A percentile compares a stretch with the other conserved stretches of the same genome.
Conservation (phyloP, 2,329 filamentous ascomycete genomes). For the Sporothrix luriei region DNA sequence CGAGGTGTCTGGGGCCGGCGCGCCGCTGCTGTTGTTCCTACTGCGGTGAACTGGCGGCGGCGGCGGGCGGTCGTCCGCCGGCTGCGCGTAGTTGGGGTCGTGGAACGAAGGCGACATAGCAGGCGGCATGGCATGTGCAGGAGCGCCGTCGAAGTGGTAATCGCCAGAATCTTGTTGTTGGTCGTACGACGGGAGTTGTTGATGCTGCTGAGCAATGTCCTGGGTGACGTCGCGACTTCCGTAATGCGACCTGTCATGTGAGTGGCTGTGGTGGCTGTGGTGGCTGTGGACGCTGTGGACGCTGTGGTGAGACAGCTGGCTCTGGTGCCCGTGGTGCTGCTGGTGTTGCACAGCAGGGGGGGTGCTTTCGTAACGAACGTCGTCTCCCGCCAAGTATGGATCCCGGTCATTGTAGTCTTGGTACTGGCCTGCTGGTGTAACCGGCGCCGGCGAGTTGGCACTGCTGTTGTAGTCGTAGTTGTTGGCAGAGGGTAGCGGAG, state of each 20-base stretch:
- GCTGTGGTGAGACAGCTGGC: slow-evolving; percentile 3
- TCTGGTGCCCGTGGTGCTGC: slow-evolving; percentile 13
- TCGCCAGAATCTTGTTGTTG: slow-evolving; percentile 46
- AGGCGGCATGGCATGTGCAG: slow-evolving; percentile 1
- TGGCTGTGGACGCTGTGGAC: slow-evolving; percentile 24
- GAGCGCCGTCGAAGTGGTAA: slow-evolving; percentile 30
- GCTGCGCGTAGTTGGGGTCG: slow-evolving; percentile 25
- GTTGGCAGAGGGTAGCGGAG: slow-evolving; percentile 18
- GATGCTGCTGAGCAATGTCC: slow-evolving; percentile 13
- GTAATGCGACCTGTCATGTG: slow-evolving; percentile 30
- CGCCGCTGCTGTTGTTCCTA: slow-evolving; percentile 50
- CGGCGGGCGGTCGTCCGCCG: slow-evolving; percentile 51
- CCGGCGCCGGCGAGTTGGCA: slow-evolving; percentile 21
- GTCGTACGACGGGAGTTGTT: slow-evolving; percentile 34
- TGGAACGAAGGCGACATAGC: slow-evolving; percentile 6
- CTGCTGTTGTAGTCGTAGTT: slow-evolving; percentile 21
- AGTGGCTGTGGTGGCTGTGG: slow-evolving; percentile 30
- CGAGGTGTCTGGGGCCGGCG: slow-evolving; percentile 46
- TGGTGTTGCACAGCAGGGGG: slow-evolving; percentile 39
- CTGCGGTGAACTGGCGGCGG: slow-evolving; percentile 60
- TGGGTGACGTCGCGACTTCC: slow-evolving; percentile 19
- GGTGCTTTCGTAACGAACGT: slow-evolving; percentile 55
- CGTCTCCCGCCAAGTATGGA: slow-evolving; percentile 18
- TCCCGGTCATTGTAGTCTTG: slow-evolving; percentile 31
- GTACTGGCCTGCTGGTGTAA: slow-evolving; percentile 26